These are phyloP conservation scores for Fragaria iinumae DNA, from an alignment of 306 rosid species.

Conservation along the genomic window DNA sequence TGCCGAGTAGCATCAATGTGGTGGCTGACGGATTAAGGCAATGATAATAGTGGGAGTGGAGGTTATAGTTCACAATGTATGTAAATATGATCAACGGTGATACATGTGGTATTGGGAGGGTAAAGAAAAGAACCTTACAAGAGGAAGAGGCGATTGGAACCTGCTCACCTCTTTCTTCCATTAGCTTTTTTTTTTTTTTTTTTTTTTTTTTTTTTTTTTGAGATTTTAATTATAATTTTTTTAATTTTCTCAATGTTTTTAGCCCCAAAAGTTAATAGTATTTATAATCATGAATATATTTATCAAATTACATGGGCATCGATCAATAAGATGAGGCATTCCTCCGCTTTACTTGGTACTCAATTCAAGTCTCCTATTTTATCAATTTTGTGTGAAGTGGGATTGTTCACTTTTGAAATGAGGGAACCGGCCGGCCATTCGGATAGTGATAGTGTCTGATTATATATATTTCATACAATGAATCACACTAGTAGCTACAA, in stretches of 20 bases:
- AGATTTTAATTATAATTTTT: slow-evolving; percentile 22
- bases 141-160: slow-evolving; percentile 23
- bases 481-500: background rate
- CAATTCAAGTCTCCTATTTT: background rate
- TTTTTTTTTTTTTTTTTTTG: slow-evolving; percentile 1
- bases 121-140: slow-evolving; percentile 41
- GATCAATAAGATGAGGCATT: slow-evolving; percentile 57
- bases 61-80: slow-evolving; percentile 33
- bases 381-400: background rate
- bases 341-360: slow-evolving; percentile 15
- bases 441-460: background rate
- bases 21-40: slow-evolving; percentile 29
- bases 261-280: slow-evolving; percentile 19
- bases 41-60: slow-evolving; percentile 14
- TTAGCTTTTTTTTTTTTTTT: slow-evolving; percentile 7
- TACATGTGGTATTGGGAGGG: slow-evolving; percentile 39
- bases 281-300: slow-evolving; percentile 40
- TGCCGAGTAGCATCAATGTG: slow-evolving; percentile 61
- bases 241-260: slow-evolving; percentile 15
- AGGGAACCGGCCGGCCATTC: background rate
- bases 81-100: slow-evolving; percentile 59
- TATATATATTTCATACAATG: background rate
- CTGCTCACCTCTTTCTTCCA: slow-evolving; percentile 20
- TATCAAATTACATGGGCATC: slow-evolving; percentile 35
- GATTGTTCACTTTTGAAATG: background rate